phyloP scores from a whole-genome alignment of 805 yeast species.

The Cyberlindnera maritima region DNA sequence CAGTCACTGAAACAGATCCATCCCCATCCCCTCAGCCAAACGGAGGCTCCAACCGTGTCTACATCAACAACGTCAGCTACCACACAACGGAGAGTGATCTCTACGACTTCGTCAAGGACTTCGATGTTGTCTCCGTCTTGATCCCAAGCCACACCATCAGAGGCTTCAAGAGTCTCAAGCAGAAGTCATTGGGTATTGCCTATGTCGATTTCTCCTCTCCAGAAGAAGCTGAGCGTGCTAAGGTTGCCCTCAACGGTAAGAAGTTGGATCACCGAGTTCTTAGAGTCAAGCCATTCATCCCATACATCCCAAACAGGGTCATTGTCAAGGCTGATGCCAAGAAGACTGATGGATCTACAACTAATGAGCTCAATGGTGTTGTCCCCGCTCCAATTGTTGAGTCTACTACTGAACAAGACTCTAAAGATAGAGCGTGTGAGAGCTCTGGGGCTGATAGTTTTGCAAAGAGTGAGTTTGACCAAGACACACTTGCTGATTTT shows the following conservation, averaged over 20 bases:
- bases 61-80: conserved; percentile 53
- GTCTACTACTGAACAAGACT: not conserved
- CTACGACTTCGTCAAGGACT: conserved; percentile 40
- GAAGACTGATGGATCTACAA: not conserved
- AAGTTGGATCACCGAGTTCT: conserved; percentile 45
- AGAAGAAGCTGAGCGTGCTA: conserved; percentile 63
- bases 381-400: not conserved
- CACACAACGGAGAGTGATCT: conserved; percentile 53
- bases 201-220: conserved; percentile 74
- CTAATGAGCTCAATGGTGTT: no score
- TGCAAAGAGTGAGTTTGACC: not conserved
- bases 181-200: conserved; percentile 64
- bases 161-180: conserved; percentile 38
- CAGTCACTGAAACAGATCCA: not conserved
- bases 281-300: conserved; percentile 40
- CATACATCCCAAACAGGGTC: conserved; percentile 34
- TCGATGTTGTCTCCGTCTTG: conserved; percentile 42
- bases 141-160: conserved; percentile 55
- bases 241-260: conserved; percentile 61
- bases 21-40: not conserved
- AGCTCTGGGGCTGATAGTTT: not conserved
- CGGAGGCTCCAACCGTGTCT: conserved; percentile 37
- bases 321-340: not conserved
- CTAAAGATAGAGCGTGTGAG: not conserved
- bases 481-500: not conserved